phyloP scores from a whole-genome alignment of 805 yeast genomes.

The Tetrapisispora phaffii region DNA sequence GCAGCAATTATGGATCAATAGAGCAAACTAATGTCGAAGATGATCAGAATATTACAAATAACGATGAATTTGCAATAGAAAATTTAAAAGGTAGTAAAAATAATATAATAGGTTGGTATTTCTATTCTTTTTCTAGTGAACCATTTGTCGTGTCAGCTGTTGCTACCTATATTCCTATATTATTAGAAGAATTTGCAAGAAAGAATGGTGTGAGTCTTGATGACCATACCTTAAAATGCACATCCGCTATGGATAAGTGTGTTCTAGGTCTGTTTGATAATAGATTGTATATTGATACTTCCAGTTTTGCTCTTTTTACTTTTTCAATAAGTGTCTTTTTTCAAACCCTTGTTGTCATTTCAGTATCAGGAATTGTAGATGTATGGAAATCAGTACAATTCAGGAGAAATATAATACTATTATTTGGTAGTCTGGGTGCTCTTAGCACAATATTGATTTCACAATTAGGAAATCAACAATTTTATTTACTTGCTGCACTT shows the following conservation, averaged over 20 bases:
- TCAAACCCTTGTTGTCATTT: conserved; percentile 61
- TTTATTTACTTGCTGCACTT: conserved; percentile 33
- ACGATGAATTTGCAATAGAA: neutral
- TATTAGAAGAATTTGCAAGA: conserved; percentile 63
- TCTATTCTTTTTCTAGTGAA: conserved; percentile 66
- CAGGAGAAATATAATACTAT: conserved; percentile 45
- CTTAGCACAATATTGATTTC: conserved; percentile 41
- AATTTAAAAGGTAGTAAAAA: conserved; percentile 25
- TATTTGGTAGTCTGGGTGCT: conserved; percentile 53
- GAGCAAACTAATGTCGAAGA: neutral
- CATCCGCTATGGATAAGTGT: conserved; percentile 30
- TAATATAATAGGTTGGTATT: conserved; percentile 53
- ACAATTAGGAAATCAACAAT: conserved; percentile 20
- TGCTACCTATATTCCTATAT: conserved; percentile 65
- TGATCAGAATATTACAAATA: neutral
- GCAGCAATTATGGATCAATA: conserved; percentile 1
- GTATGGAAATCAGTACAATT: conserved; percentile 35
- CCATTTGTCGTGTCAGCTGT: conserved; percentile 74
- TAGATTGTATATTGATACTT: conserved; percentile 52
- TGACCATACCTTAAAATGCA: conserved; percentile 52
- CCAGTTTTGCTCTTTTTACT: conserved; percentile 65
- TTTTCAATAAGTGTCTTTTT: conserved; percentile 61
- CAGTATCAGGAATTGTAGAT: conserved; percentile 69
- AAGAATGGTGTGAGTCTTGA: conserved; percentile 55
- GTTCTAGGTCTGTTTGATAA: conserved; percentile 35